Conservation (phyloP, 306 rosid species). For the Argentina anserina region DNA sequence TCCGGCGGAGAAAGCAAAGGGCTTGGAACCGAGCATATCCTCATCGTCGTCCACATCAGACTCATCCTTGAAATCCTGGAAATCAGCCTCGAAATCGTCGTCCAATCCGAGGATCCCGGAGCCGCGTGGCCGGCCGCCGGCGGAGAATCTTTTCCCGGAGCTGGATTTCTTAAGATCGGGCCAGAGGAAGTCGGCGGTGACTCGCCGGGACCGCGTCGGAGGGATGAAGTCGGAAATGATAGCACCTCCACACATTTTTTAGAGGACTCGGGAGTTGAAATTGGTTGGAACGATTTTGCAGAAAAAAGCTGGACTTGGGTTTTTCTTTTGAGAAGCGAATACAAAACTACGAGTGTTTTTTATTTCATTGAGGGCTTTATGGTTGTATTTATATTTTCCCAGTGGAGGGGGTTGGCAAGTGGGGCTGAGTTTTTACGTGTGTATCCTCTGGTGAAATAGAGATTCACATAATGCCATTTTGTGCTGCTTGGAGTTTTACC, state of each 20-base stretch:
- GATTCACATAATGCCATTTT: conserved; percentile 13
- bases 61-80: conserved; percentile 77
- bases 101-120: conserved; percentile 37
- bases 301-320: neutral
- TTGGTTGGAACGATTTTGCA: neutral
- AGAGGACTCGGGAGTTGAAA: neutral
- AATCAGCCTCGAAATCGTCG: conserved; percentile 86
- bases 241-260: conserved; percentile 90
- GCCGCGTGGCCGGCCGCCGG: conserved; percentile 20
- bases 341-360: neutral
- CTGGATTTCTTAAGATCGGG: conserved; percentile 52
- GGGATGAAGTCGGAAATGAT: conserved; percentile 88
- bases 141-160: conserved; percentile 32
- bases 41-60: conserved; percentile 65
- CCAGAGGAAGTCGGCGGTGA: conserved; percentile 68
- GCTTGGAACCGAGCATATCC: conserved; percentile 46
- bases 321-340: neutral
- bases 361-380: neutral
- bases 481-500: neutral
- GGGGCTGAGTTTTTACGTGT: conserved; percentile 17
- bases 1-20: conserved; percentile 36
- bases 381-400: conserved; percentile 5
- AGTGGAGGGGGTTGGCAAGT: neutral
- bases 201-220: conserved; percentile 36
- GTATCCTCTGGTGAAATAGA: conserved; percentile 24